These are phyloP conservation scores for Purshia tridentata DNA, from an alignment of 306 rosid species.

Conservation along the genomic window DNA sequence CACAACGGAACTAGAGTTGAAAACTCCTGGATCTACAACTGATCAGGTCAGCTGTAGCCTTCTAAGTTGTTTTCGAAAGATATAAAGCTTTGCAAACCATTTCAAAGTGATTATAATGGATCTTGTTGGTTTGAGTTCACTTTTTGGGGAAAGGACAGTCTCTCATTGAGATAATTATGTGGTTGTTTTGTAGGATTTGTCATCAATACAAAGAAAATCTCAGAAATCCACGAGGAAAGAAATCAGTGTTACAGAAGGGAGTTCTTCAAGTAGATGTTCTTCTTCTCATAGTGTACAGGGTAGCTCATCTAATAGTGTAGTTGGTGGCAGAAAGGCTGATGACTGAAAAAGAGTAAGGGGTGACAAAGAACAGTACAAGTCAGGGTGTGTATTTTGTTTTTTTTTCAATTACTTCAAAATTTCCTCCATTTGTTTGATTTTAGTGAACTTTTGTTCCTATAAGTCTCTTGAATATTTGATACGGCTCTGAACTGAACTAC, in stretches of 20 bases:
- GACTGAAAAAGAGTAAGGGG: slow-evolving; percentile 38
- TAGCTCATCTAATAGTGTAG: slow-evolving; percentile 65
- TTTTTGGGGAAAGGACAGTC: slow-evolving; percentile 1
- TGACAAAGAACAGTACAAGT: slow-evolving; percentile 9
- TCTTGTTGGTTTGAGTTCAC: not conserved
- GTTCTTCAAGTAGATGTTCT: slow-evolving; percentile 69
- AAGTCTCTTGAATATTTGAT: not conserved
- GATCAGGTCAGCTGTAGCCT: slow-evolving; percentile 57
- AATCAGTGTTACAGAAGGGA: slow-evolving; percentile 41
- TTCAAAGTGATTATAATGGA: not conserved
- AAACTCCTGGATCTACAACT: slow-evolving; percentile 70
- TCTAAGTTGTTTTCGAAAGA: slow-evolving; percentile 3
- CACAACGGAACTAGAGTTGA: slow-evolving; percentile 66
- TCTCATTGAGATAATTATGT: slow-evolving; percentile 19
- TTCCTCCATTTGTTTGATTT: not conserved
- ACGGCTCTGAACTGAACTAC: slow-evolving; percentile 5
- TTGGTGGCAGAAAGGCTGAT: slow-evolving; percentile 42
- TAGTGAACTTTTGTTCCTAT: not conserved
- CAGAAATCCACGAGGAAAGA: slow-evolving; percentile 46
- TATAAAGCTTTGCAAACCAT: not conserved
- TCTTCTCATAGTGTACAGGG: slow-evolving; percentile 64
- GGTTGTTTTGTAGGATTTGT: slow-evolving; percentile 51
- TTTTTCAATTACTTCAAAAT: not conserved
- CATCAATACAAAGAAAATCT: slow-evolving; percentile 44
- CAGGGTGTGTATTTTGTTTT: not conserved